Base-by-base conservation (phyloP, 225 moss, liverwort and hornwort species). In the Pseudoscleropodium purum region DNA sequence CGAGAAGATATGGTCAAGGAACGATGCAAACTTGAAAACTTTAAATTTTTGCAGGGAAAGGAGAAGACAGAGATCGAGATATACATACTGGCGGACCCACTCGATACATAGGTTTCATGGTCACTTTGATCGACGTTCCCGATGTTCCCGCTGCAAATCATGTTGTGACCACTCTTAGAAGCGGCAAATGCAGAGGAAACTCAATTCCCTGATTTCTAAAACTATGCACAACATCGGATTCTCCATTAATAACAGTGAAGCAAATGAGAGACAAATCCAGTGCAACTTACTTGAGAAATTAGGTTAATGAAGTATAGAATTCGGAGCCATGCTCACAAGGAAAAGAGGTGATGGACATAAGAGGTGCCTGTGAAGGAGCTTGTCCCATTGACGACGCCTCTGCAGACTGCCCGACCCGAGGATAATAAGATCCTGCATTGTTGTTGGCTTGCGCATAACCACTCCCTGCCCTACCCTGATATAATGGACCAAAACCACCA, bases 81-180 rank as follows among this genome's bases (percentile, higher is more conserved):
- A 81, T 67, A 85, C 96, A 56, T 97, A 97, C 97, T 76, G 97
- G 96, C 81, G 95, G 95, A 88, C 91, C 96, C 74, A 99, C 93
- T 92, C 94, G 96, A 92, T 97, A 99, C 30, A 90, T 87, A 66
- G 96, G 97, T 93, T 96, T 99, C 88, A 99, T 95, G 80, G 92
- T 82, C 87, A 99, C 97, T 93, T 95, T 94, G 90, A 99, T 96
- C 64, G 96, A 96, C 61, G 94, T 85, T 90, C 96, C 97, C 76
- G 96, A 96, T 96, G 92, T 52, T 79, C 92, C 88, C 72, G 90
- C 90, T 92, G 95, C 95, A 95, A 89, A 88, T 57, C 85, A 90
- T 70, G 36, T 79, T 61, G 39, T 39, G 43, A 91, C 86, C 86
- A 91, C 67, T 75, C 85, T 90, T 45, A 91, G 68, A 79, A 83